phyloP scores from a whole-genome alignment of 1,284 basidiomycete species.

The Ustilago trichophora region DNA sequence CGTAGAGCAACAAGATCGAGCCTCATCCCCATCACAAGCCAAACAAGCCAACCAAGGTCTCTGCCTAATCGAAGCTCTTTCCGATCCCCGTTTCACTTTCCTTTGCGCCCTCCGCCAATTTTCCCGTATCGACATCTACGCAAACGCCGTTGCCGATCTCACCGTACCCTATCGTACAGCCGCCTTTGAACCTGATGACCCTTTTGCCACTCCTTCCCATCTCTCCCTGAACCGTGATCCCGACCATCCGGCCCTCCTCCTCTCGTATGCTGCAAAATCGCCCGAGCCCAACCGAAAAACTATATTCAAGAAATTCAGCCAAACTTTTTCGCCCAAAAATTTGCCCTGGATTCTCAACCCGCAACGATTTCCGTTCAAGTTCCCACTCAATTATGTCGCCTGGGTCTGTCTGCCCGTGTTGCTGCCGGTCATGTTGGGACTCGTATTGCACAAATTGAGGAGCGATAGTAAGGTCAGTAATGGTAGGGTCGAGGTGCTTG shows the following conservation, averaged over 20 bases:
- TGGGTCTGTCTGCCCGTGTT: constrained; percentile 40
- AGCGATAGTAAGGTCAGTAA: constrained; percentile 12
- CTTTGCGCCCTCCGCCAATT: constrained; percentile 79
- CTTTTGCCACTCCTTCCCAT: constrained; percentile 21
- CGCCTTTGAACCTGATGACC: constrained; percentile 40
- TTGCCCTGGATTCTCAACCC: constrained; percentile 55
- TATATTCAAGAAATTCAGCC: neutral
- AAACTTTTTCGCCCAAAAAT: constrained; percentile 13
- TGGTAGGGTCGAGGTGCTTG: constrained; percentile 29
- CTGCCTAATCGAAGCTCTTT: constrained; percentile 46
- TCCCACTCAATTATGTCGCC: constrained; percentile 54
- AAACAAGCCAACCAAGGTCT: neutral
- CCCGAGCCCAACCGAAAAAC: neutral
- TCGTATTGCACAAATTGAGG: constrained; percentile 37
- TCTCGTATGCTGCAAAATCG: neutral
- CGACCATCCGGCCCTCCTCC: constrained; percentile 16
- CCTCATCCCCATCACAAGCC: no score
- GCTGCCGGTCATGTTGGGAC: constrained; percentile 44
- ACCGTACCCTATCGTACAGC: constrained; percentile 59
- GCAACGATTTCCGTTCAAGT: constrained; percentile 34
- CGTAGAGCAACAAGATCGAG: no score
- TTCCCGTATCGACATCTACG: constrained; percentile 79
- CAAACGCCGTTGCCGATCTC: constrained; percentile 73
- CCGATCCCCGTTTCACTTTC: constrained; percentile 75
- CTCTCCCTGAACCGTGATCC: constrained; percentile 21